A percentile compares a stretch with the other conserved stretches of the same genome.
Conservation (phyloP, 345 rosid genomes). For the Dimocarpus longan region DNA sequence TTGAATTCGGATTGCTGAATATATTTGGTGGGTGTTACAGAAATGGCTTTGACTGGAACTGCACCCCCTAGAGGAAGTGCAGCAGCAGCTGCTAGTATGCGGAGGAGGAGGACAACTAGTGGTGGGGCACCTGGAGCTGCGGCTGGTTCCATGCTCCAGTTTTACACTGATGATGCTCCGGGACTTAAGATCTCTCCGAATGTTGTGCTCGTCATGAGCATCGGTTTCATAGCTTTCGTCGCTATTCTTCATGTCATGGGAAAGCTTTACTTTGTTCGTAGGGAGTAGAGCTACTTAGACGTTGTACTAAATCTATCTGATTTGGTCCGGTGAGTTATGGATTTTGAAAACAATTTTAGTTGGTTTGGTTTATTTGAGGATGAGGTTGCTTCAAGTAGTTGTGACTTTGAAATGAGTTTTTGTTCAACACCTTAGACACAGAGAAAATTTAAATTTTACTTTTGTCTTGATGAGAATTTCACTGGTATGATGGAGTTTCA, state of each 20-base stretch:
- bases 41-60: slow-evolving; percentile 56
- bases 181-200: slow-evolving; percentile 67
- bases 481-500: neutral
- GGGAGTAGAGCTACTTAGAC: slow-evolving; percentile 14
- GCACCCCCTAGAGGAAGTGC: slow-evolving; percentile 66
- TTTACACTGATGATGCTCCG: slow-evolving; percentile 64
- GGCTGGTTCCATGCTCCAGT: slow-evolving; percentile 64
- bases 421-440: neutral
- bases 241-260: slow-evolving; percentile 62
- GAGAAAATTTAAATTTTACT: neutral
- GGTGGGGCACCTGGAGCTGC: slow-evolving; percentile 51
- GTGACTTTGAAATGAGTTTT: neutral
- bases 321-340: neutral
- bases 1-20: neutral
- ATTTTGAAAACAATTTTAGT: slow-evolving; percentile 8
- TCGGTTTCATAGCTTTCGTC: slow-evolving; percentile 66
- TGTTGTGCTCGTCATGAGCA: slow-evolving; percentile 64
- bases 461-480: neutral
- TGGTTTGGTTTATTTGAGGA: neutral
- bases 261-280: slow-evolving; percentile 52
- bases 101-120: slow-evolving; percentile 55
- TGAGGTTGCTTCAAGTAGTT: slow-evolving; percentile 1
- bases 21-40: slow-evolving; percentile 24
- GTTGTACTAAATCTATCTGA: neutral
- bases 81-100: slow-evolving; percentile 65